Evolutionary conservation across 2,329 filamentous ascomycete genomes (phyloP), one percentile per base, ranked within the genome.

Genomic region (Sarocladium kiliense): DNA sequence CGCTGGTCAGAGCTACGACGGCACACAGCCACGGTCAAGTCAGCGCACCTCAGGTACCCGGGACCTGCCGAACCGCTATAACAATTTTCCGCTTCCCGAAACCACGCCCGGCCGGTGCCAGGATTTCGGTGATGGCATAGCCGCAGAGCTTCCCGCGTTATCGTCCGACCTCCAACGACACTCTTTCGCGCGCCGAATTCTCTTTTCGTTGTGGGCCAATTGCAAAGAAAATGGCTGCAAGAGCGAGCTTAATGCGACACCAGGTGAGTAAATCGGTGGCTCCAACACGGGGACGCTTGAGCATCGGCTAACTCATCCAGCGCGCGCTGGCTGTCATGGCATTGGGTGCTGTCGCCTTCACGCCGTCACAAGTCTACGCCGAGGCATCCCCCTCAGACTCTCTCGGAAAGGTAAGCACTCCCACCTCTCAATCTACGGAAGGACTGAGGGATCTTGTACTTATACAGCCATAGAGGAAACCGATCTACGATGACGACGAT

Each of bases 401-500:
- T n/a, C n/a, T n/a, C n/a, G n/a, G n/a, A n/a, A n/a, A n/a, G n/a
- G n/a, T n/a, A n/a, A n/a, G n/a, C n/a, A n/a, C n/a, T n/a, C n/a
- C n/a, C n/a, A n/a, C n/a, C n/a, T n/a, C n/a, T n/a, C n/a, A n/a
- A n/a, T n/a, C n/a, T n/a, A n/a, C n/a, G n/a, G n/a, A n/a, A n/a
- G n/a, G n/a, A n/a, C n/a, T n/a, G n/a, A n/a, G n/a, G n/a, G n/a
- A n/a, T n/a, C n/a, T n/a, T n/a, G n/a, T n/a, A n/a, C n/a, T n/a
- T n/a, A n/a, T n/a, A n/a, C n/a, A n/a, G n/a, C 45, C 34, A 34
- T 55, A 71, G 71, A 67, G 79, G 68, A 89, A 88, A 70, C 87
- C 90, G 61, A 94, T 95, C 74, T 95, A 95, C 80, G 89, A 93
- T 73, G 80, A 86, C 68, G 32, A 53, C 32, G 49, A 30, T 19